These are phyloP conservation scores for Fagopyrum homotropicum DNA, from an alignment of 148 eudicot genomes.

Conservation along the genomic window DNA sequence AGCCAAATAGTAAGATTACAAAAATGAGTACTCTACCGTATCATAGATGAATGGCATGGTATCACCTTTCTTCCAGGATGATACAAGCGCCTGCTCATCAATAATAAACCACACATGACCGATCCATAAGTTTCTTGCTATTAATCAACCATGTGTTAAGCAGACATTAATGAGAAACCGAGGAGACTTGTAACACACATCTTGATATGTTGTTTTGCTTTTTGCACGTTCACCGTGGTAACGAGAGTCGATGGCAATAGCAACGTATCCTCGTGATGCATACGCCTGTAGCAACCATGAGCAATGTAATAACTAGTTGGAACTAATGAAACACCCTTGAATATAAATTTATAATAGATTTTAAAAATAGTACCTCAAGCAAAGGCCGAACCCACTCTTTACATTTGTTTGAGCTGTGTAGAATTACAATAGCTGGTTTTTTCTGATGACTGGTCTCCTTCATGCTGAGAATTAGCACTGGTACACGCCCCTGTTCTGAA, in stretches of 20 bases:
- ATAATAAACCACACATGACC: constrained; percentile 8
- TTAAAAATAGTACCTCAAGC: constrained; percentile 59
- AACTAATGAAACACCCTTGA: background rate
- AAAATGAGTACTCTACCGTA: constrained; percentile 21
- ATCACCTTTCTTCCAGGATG: constrained; percentile 83
- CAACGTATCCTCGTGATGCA: constrained; percentile 90
- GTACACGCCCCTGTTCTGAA: constrained; percentile 88
- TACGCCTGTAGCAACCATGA: constrained; percentile 54
- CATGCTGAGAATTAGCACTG: constrained; percentile 72
- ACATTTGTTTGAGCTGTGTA: constrained; percentile 87
- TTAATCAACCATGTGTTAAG: background rate
- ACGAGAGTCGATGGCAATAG: constrained; percentile 93
- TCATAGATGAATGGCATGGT: constrained; percentile 97
- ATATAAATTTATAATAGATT: background rate
- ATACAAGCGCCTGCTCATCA: constrained; percentile 72
- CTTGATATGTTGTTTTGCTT: constrained; percentile 65
- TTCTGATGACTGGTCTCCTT: constrained; percentile 35
- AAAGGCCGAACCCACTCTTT: constrained; percentile 94
- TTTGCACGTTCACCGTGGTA: constrained; percentile 97
- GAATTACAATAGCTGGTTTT: constrained; percentile 76
- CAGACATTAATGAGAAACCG: background rate
- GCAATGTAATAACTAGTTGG: background rate
- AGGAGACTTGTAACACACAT: constrained; percentile 36
- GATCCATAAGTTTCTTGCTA: background rate
- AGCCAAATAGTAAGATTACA: background rate